These are phyloP conservation scores for Myxozyma neglecta DNA, from an alignment of 805 yeast genomes.

Conservation along the genomic window DNA sequence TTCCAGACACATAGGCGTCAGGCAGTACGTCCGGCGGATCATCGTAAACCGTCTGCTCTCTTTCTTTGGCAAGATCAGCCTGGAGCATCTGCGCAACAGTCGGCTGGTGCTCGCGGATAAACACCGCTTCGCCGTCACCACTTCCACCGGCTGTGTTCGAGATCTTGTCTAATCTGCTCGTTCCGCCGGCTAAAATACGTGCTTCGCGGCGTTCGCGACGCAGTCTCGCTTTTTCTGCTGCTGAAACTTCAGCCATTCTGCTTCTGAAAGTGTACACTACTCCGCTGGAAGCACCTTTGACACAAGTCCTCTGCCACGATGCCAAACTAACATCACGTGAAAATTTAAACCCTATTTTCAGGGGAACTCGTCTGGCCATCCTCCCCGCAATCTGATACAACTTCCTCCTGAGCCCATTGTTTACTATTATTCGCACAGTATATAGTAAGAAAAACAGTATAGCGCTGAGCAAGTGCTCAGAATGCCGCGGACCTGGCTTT, in stretches of 20 bases:
- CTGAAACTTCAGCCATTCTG: conserved; percentile 12
- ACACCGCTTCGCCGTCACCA: background rate
- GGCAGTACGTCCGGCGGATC: conserved; percentile 21
- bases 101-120: conserved; percentile 10
- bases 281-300: background rate
- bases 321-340: background rate
- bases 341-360: conserved; percentile 1
- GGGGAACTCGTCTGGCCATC: background rate
- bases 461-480: no score
- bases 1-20: background rate
- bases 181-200: conserved; percentile 31
- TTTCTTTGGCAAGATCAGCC: background rate
- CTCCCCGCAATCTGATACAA: no score
- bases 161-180: conserved; percentile 30
- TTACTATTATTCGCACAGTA: no score
- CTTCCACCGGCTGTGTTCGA: conserved; percentile 8
- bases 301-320: background rate
- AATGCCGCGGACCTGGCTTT: conserved; percentile 15
- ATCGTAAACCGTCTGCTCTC: conserved; percentile 1
- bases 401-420: no score
- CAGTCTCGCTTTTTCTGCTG: conserved; percentile 30
- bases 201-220: conserved; percentile 35
- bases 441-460: no score
- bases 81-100: background rate
- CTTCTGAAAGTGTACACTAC: background rate